Base-by-base conservation (phyloP, 1,139 yeast genomes). In the Kodamaea anthophila region DNA sequence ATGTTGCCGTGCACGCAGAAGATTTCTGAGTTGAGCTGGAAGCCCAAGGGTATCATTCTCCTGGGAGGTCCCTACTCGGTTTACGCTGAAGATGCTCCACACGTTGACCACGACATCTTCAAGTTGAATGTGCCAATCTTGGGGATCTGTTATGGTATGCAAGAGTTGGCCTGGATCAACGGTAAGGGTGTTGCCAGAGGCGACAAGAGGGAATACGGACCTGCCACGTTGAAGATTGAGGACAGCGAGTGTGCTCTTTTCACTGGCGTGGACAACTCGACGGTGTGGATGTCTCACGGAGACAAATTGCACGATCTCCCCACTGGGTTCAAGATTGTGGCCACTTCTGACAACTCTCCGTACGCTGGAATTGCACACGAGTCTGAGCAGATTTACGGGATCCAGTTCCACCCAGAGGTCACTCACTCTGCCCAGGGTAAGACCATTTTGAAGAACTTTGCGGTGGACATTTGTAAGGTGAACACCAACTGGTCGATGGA, bases 201-300 rank as follows among this genome's bases (percentile, higher is more conserved):
- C 57, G 95, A 86, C 49, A 88, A 91, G 73, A 81, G 98, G 63
- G 99, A 91, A 66, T 91, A 91, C 58, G 99, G 99, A 38, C 96
- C 95, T 32, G 96, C 98, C 39, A 77, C 85, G 38, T 71, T 91
- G 57, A 71, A 78, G 45, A 94, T 87, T 33, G 67, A 73, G 49
- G 93, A 85, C 53, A 40, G 64, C 26, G 39, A 60, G 13, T 78
- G 87, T 58, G 78, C 85, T 18, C 69, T 91, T 44, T 88, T 91
- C 65, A 70, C 77, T 43, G 96, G 79, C 37, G 85, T 93, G 47
- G 94, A 86, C 60, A 81, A 88, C 65, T 86, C 94, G 38, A 83
- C 77, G 58, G 97, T 93, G 41, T 91, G 99, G 99, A 91, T 91
- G 99, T 88, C 97, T 26, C 99, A 91, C 61, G 96, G 96, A 52